Conservation (phyloP, 768 basidiomycete species). For the Terana coerulea region DNA sequence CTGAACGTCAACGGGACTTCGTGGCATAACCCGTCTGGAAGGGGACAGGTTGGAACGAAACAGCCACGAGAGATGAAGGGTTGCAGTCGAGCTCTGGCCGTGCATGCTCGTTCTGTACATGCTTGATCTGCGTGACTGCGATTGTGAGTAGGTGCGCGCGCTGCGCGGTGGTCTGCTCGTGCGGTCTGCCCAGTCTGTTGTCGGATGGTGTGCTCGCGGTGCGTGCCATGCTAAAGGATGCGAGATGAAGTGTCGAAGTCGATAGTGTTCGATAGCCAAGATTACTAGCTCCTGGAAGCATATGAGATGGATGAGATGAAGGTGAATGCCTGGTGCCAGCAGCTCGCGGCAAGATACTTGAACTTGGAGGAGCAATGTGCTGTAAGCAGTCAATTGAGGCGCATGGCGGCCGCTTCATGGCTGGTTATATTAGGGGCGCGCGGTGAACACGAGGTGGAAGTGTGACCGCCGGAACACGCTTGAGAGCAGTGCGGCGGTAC, state of each 20-base stretch:
- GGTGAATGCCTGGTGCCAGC: conserved; percentile 5
- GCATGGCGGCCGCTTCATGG: conserved; percentile 3
- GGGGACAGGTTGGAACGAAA: conserved; percentile 68
- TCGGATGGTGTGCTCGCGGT: conserved; percentile 6
- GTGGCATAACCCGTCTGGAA: conserved; percentile 53
- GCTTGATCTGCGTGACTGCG: conserved; percentile 27
- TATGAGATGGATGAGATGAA: conserved; percentile 3
- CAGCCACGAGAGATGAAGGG: conserved; percentile 57
- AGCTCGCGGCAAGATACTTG: neutral
- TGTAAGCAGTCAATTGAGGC: conserved; percentile 1
- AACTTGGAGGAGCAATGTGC: neutral
- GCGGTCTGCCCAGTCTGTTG: neutral
- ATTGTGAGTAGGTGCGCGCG: conserved; percentile 23
- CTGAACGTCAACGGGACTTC: conserved; percentile 55
- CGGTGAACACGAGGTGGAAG: conserved; percentile 4
- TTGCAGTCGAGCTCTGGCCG: conserved; percentile 17
- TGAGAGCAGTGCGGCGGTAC: neutral
- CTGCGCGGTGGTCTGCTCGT: conserved; percentile 2
- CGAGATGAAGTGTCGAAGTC: conserved; percentile 4
- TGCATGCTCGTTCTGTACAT: conserved; percentile 26
- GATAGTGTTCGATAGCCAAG: conserved; percentile 10
- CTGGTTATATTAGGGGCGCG: conserved; percentile 1
- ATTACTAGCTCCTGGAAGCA: no score
- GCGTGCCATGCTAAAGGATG: conserved; percentile 14
- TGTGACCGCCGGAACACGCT: neutral